Base-by-base conservation (phyloP, 495 filamentous ascomycete genomes). In the Penicillium robsamsonii region DNA sequence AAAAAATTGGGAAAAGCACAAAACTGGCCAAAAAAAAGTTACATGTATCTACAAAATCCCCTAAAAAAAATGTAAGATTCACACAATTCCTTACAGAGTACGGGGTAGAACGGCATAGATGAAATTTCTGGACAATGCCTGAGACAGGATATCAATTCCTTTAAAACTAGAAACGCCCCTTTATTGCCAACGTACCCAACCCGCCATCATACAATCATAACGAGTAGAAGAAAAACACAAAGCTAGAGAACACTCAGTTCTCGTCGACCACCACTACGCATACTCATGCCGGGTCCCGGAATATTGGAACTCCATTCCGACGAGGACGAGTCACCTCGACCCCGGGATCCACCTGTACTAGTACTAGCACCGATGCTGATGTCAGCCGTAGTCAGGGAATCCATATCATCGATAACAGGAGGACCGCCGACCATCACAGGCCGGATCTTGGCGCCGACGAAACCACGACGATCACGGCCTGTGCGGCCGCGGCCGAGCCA, bases 401-500 rank as follows among this genome's bases (percentile, higher is more conserved):
- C 66, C 6, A 17, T 33, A 42, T 66, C 64, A 18, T 64, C 66
- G 1, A 53, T 62, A 41, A 59, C 58, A 57, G 53, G 66, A 31
- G 50, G 60, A 40, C 47, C 67, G 46, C 57, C 65, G 25, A 75
- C 68, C 59, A 74, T 69, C 1, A 66, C 69, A 24, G 75, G 70
- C 2, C 73, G 74, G 27, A 81, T 74, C 59, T 80, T 88, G 12
- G 83, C 81, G 4, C 87, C 87, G 17, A 97, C 95, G 65, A 96
- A 92, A 0, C 94, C 94, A 54, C 89, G 81, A 42, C 94, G 75
- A 70, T 97, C 92, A 59, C 94, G 79, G 3, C 94, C 94, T 46
- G 91, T 96, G 37, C 95, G 77, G 0, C 94, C 93, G 15, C 94
- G 79, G 0, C 92, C 91, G 20, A 98, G 80, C 94, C 94, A 98